These are phyloP conservation scores for Bromus sterilis DNA, from an alignment of 176 grass and related monocot species.

Conservation along the genomic window DNA sequence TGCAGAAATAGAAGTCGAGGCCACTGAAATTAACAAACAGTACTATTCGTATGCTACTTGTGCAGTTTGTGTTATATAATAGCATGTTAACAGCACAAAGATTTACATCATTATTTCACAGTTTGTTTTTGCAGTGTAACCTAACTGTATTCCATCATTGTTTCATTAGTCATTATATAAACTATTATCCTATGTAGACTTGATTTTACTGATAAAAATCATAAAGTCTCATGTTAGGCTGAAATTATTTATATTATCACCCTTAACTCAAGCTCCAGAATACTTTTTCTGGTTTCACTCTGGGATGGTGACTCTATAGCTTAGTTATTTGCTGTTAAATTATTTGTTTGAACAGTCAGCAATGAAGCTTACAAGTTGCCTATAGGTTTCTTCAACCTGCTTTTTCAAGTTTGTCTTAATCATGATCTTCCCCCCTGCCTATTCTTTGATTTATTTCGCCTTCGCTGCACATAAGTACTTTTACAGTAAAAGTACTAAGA, in stretches of 20 bases:
- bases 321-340: background rate
- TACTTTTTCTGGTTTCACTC: conserved; percentile 12
- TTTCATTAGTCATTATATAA: background rate
- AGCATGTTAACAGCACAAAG: background rate
- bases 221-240: background rate
- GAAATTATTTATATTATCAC: background rate
- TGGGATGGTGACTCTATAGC: background rate
- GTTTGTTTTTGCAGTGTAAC: background rate
- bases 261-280: background rate
- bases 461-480: background rate
- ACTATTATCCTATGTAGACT: background rate
- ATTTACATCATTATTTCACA: background rate
- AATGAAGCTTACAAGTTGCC: background rate
- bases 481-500: background rate
- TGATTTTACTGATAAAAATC: background rate
- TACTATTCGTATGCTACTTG: background rate
- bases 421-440: background rate
- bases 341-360: background rate
- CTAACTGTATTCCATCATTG: background rate
- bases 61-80: background rate
- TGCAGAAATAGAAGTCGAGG: background rate
- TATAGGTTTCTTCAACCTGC: background rate
- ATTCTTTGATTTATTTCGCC: background rate
- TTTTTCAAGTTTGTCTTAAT: background rate
- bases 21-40: background rate